Conservation (phyloP, 2,329 filamentous ascomycete species). For the Cladosporium austrohemisphaericum region DNA sequence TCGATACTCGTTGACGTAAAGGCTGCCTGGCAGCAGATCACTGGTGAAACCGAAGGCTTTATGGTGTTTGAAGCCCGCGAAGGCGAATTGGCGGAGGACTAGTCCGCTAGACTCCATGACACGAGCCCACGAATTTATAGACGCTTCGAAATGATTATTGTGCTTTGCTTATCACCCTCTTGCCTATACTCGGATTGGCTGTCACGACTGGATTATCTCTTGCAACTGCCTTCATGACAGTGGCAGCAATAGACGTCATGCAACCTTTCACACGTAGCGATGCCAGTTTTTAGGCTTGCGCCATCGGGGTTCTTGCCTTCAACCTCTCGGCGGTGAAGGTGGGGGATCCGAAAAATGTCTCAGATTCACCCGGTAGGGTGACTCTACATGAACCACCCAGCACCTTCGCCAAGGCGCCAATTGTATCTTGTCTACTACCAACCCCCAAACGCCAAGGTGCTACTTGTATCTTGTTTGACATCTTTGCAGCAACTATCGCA, state of each 20-base stretch:
- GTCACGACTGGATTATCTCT: no score
- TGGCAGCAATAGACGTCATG: no score
- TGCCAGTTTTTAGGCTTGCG: no score
- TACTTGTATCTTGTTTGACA: slow-evolving; percentile 6
- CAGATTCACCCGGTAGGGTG: neutral
- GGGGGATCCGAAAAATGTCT: slow-evolving; percentile 11
- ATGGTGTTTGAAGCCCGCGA: slow-evolving; percentile 77
- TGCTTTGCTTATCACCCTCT: neutral
- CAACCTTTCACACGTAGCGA: no score
- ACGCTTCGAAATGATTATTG: neutral
- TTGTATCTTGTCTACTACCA: slow-evolving; percentile 2
- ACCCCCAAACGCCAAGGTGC: slow-evolving; percentile 9
- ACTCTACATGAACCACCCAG: neutral
- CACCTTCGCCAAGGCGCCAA: neutral
- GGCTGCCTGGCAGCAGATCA: slow-evolving; percentile 64
- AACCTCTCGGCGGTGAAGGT: slow-evolving; percentile 9
- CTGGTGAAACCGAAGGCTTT: slow-evolving; percentile 57
- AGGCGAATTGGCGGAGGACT: slow-evolving; percentile 57
- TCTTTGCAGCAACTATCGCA: neutral
- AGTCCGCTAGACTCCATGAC: neutral
- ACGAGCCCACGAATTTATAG: slow-evolving; percentile 1
- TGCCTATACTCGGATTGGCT: no score
- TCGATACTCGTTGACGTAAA: slow-evolving; percentile 62
- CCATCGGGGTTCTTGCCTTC: no score
- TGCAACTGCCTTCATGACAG: neutral